Evolutionary conservation across 805 yeast genomes (phyloP).

Genomic region (Pichia scutulata): DNA sequence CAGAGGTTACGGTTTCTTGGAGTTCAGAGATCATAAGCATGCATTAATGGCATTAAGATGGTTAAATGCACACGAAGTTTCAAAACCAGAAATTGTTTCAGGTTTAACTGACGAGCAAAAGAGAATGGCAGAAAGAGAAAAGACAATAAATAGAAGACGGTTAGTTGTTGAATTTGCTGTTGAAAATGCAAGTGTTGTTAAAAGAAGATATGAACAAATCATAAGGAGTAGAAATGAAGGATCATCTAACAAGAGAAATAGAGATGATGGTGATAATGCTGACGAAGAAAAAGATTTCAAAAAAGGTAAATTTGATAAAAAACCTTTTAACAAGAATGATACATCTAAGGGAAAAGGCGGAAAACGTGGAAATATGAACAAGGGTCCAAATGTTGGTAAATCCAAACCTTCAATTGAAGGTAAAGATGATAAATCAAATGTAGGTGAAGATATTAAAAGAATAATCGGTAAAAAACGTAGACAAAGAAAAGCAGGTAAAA

Average conservation of each 20-base stretch:
- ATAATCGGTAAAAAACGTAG: slow-evolving; percentile 64
- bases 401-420: slow-evolving; percentile 7
- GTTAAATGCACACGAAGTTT: slow-evolving; percentile 89
- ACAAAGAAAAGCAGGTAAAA: slow-evolving; percentile 38
- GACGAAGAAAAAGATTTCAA: slow-evolving; percentile 6
- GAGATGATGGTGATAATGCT: slow-evolving; percentile 17
- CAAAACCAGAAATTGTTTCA: slow-evolving; percentile 57
- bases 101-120: slow-evolving; percentile 67
- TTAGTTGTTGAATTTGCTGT: slow-evolving; percentile 92
- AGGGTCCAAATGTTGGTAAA: slow-evolving; percentile 10
- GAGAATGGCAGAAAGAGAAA: slow-evolving; percentile 47
- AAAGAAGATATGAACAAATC: slow-evolving; percentile 74
- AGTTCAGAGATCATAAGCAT: slow-evolving; percentile 81
- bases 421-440: slow-evolving; percentile 15
- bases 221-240: slow-evolving; percentile 18
- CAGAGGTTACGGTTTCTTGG: slow-evolving; percentile 95
- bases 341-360: slow-evolving; percentile 7
- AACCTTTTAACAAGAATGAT: slow-evolving; percentile 18
- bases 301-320: slow-evolving; percentile 26
- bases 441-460: slow-evolving; percentile 50
- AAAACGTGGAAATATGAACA: slow-evolving; percentile 13
- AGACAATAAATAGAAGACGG: slow-evolving; percentile 50
- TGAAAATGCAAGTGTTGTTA: slow-evolving; percentile 89
- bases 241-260: slow-evolving; percentile 21
- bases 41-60: slow-evolving; percentile 96